Base-by-base conservation (phyloP, 2,329 filamentous ascomycete species). In the Cytospora leucostoma region DNA sequence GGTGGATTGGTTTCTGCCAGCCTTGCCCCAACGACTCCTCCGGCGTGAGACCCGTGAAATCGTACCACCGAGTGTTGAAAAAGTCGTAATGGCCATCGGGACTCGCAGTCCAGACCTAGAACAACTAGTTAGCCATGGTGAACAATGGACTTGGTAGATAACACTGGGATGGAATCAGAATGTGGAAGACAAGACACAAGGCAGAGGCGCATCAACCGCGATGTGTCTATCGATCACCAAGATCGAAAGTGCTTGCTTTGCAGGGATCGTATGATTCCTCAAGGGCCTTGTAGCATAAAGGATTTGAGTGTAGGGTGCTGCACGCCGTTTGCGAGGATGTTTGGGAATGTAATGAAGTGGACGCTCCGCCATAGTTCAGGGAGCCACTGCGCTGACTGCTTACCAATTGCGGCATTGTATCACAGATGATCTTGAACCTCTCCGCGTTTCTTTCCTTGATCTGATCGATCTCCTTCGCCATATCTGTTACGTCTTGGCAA, bases 11-110 rank as follows among this genome's bases (percentile, higher is more conserved):
- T 3, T 80, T 75, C 69, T 79, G 77, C 88, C 89, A 92, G 2
- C 82, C 83, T 35, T 79, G 70, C 0, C 89, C 89, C 2, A 89
- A 68, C 33, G 86, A 90, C 11, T 87, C 78, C 52, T 89, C 84
- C 11, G 81, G 78, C 0, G 80, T 82, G 32, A 92, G 74, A 0
- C 91, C 89, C 0, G 91, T 93, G 69, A 91, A 93, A n/a, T 85
- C 83, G 70, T 91, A 91, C 89, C 90, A 94, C n/a, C 88, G 79
- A 54, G 85, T 84, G 64, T 89, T 91, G 74, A 88, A 93, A 75
- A 91, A 93, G 69, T 93, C 90, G 68, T 86, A 82, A 33, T 78
- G 69, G 0, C 91, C 90, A 17, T 89, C 83, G 0, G 88, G 81
- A 0, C 77, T 86, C 0, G 90, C 85, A 0, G 89, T 92, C 89